Conservation (phyloP, 805 yeast genomes). For the Blastobotrys peoriensis region DNA sequence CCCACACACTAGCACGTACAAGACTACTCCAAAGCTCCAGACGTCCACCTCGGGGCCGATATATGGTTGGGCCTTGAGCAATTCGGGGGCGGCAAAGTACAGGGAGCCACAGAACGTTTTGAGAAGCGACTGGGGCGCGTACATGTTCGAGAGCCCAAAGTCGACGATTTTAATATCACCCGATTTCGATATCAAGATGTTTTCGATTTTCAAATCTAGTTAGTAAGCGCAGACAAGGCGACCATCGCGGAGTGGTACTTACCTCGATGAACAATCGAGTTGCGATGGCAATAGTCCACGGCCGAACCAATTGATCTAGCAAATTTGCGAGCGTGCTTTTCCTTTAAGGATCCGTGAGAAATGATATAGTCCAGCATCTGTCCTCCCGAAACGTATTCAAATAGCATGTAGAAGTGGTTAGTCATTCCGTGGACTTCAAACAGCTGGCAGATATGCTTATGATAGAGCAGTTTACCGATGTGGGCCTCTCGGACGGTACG, state of each 20-base stretch:
- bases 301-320: conserved; percentile 95
- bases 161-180: conserved; percentile 96
- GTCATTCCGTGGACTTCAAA: conserved; percentile 96
- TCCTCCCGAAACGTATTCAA: conserved; percentile 95
- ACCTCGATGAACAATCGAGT: conserved; percentile 85
- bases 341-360: conserved; percentile 90
- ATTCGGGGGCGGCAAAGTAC: conserved; percentile 97
- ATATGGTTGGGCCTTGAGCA: conserved; percentile 86
- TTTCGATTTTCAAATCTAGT: conserved; percentile 83
- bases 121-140: conserved; percentile 60
- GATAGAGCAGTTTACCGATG: conserved; percentile 79
- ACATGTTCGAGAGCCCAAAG: conserved; percentile 90
- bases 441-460: conserved; percentile 85
- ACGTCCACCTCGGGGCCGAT: conserved; percentile 96
- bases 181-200: conserved; percentile 85
- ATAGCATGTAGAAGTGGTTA: conserved; percentile 91
- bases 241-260: neutral
- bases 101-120: conserved; percentile 96
- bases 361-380: conserved; percentile 96
- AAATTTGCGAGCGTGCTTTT: conserved; percentile 88
- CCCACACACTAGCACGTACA: conserved; percentile 93
- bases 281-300: conserved; percentile 85
- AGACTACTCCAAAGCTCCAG: conserved; percentile 97
- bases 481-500: conserved; percentile 96
- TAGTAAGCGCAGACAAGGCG: neutral